Evolutionary conservation across 345 rosid species (phyloP), one percentile per base, ranked within the genome.

Genomic region (Hibiscus trionum): DNA sequence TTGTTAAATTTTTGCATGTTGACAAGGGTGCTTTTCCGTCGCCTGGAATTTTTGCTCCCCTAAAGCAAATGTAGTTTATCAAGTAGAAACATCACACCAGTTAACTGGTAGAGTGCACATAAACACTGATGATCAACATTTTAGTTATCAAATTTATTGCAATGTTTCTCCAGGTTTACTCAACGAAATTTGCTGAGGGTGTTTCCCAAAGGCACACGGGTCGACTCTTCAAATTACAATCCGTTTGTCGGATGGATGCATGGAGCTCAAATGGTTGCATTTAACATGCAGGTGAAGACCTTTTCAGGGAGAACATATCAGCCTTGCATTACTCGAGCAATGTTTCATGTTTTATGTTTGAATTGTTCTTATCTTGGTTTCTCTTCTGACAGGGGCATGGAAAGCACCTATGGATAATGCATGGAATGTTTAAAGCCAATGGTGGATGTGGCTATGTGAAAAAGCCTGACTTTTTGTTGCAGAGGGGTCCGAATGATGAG

Each of bases 211-310:
- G 90, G 91, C 10, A 84, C 77, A 16, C 85, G 98, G 9, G 71
- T 94, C 1, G 70, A 79, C 76, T 94, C 98, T 46, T 88, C 98
- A 10, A 94, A 94, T 75, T 94, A 91, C 81, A 78, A 88, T 76
- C 97, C 99, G n/a, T 77, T 85, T 3, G 57, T 89, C 49, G 97
- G 97, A 27, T 95, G 97, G 97, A 87, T 79, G 75, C 91, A 89
- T 73, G 99, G 97, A 77, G 99, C 99, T 82, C 99, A 95, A 80
- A 92, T 95, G 99, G 97, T 95, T 74, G 99, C 99, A 71, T 95
- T 92, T 68, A 95, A 95, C 77, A 95, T 95, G 97, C 99, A 95
- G 88, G 97, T 94, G 73, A 35, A 35, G 39, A 35, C 39, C 39
- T 35, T 35, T 35, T 4, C 39, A 35, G 39, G 39, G 39, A 0